phyloP scores from a whole-genome alignment of 192 early-diverging fungal species.

The Coemansia sp. region DNA sequence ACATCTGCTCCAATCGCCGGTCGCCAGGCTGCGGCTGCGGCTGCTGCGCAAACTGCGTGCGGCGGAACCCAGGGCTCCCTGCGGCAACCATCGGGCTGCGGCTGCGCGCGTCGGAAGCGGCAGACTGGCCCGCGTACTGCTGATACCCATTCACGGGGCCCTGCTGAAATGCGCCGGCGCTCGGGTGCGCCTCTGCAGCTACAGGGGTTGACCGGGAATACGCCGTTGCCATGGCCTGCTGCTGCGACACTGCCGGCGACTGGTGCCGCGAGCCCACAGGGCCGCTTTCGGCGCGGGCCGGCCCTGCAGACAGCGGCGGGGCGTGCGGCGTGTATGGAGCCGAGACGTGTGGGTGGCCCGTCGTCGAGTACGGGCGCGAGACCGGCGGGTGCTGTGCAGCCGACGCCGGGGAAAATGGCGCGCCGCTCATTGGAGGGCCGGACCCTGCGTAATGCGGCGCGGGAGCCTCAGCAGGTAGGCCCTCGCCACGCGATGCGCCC shows the following conservation, averaged over 20 bases:
- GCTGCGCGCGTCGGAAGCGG: background rate
- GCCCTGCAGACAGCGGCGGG: conserved; percentile 18
- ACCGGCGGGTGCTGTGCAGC: conserved; percentile 21
- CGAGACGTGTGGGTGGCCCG: conserved; percentile 18
- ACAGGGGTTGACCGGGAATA: conserved; percentile 17
- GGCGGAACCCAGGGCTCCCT: conserved; percentile 18
- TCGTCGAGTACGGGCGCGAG: conserved; percentile 19
- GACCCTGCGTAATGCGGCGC: conserved; percentile 17
- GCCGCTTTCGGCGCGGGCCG: conserved; percentile 22
- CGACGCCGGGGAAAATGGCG: conserved; percentile 26
- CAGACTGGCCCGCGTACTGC: conserved; percentile 5
- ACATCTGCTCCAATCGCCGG: background rate
- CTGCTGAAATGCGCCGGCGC: conserved; percentile 29
- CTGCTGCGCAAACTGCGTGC: conserved; percentile 13
- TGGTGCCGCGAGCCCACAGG: conserved; percentile 27
- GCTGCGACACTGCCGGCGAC: conserved; percentile 32
- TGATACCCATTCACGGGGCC: conserved; percentile 38
- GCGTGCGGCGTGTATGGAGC: conserved; percentile 12
- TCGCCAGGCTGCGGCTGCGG: conserved; percentile 1
- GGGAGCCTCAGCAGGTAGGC: conserved; percentile 4
- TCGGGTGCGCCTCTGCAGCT: conserved; percentile 5
- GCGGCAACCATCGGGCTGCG: conserved; percentile 30
- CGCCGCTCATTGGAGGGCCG: conserved; percentile 9
- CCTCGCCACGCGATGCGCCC: conserved; percentile 21
- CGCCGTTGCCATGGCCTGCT: conserved; percentile 9